Evolutionary conservation across 83 land plant genomes (phyloP), one percentile per base, ranked within the genome.

Genomic region (Larix sibirica): DNA sequence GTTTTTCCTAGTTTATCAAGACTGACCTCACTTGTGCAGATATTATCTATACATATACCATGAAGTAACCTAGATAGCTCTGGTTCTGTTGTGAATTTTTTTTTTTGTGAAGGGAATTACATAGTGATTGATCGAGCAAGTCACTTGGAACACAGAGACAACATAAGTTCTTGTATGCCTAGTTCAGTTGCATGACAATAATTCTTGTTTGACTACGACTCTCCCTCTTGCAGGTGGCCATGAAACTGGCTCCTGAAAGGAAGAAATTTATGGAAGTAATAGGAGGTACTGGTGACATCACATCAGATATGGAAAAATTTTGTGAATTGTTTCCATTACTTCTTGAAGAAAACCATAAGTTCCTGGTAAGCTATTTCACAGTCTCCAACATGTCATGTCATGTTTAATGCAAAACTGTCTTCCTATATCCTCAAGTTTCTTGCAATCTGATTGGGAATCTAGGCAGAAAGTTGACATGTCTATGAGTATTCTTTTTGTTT

Each of bases 341-440:
- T 64, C 90, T 97, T 62, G 85, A 87, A 81, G 98, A 92, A 84
- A 97, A 95, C 70, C 98, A 95, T 83, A 90, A 92, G 81, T 95
- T 97, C 75, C 73, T 97, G 95, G 99, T 97, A 88, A 81, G 28
- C 79, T 23, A 23, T 23, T 76, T 76, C 14, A 50, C 13, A 60
- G 31, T 2, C 79, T 17, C 50, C 24, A 76, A 4, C 79, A 24
- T 76, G 31, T 24, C 79, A 76, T 76, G 59, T 12, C 56, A 26
- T 16, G 24, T 76, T 47, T 76, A 21, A 54, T 76, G 79, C 79
- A 76, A 31, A 50, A 12, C 60, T 76, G 61, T 58, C 16, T 76
- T 76, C 26, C 33, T 54, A 26, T 76, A 50, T 47, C 56, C 36
- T 12, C 16, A 76, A 21, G 16, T 76, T 76, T 76, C 59, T 50